Percentiles rank a stretch among this genome's conserved stretches.
These are phyloP conservation scores for Leishmania lainsoni DNA, from an alignment of 208 protist genomes.

Conservation along the genomic window DNA sequence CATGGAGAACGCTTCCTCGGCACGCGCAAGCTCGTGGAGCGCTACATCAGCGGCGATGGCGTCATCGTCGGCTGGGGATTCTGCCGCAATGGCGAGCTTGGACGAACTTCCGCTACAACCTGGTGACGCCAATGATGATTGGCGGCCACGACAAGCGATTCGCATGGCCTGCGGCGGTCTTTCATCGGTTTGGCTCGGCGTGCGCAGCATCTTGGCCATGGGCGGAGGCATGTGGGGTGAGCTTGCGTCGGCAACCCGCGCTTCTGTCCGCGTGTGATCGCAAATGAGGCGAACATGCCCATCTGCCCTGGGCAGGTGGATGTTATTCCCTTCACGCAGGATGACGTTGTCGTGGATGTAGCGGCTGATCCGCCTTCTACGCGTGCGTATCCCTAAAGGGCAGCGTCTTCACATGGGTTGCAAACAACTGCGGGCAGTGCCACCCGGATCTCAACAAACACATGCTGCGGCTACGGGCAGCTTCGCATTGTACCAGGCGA, in stretches of 20 bases:
- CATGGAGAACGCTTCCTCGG: constrained; percentile 24
- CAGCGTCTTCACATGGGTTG: constrained; percentile 68
- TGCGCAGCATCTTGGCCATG: constrained; percentile 70
- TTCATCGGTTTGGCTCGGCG: constrained; percentile 70
- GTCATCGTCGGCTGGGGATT: constrained; percentile 81
- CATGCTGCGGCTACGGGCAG: constrained; percentile 61
- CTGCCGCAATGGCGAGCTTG: constrained; percentile 72
- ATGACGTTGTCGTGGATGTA: constrained; percentile 66
- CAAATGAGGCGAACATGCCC: constrained; percentile 69
- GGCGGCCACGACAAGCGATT: constrained; percentile 70
- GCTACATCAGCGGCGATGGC: constrained; percentile 68
- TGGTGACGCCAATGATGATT: constrained; percentile 79
- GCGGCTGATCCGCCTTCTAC: constrained; percentile 60
- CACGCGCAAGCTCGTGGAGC: constrained; percentile 38
- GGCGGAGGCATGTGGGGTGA: constrained; percentile 81
- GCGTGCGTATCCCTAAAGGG: constrained; percentile 52
- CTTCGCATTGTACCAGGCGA: constrained; percentile 42
- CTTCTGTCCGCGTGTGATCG: constrained; percentile 56
- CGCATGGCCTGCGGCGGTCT: constrained; percentile 68
- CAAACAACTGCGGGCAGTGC: constrained; percentile 83
- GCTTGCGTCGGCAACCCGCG: constrained; percentile 67
- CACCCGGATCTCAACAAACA: constrained; percentile 45
- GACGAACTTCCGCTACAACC: constrained; percentile 56
- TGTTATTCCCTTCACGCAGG: constrained; percentile 31
- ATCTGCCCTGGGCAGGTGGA: constrained; percentile 69